These are phyloP conservation scores for Amphicarpaea edgeworthii DNA, from an alignment of 306 rosid species.

Conservation along the genomic window DNA sequence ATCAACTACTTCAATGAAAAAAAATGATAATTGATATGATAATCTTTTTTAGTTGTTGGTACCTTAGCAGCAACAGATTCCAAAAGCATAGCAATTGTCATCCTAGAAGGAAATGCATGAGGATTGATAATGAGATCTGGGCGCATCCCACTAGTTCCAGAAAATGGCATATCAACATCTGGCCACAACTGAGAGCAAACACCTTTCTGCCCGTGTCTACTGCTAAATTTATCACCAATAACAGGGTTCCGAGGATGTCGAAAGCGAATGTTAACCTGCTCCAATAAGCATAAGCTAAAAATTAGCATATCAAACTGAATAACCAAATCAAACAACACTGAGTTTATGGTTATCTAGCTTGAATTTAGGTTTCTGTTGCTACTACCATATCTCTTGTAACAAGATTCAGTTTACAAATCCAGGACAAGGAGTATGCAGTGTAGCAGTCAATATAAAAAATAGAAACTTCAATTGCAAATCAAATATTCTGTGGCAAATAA, in stretches of 20 bases:
- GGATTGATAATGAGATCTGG: slow-evolving; percentile 99
- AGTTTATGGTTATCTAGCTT: slow-evolving; percentile 1
- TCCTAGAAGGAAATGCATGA: slow-evolving; percentile 99
- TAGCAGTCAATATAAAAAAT: neutral
- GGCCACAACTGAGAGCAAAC: slow-evolving; percentile 99
- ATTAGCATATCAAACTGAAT: slow-evolving; percentile 23
- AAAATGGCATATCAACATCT: slow-evolving; percentile 98
- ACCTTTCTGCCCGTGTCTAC: slow-evolving; percentile 99
- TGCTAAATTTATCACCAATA: slow-evolving; percentile 98
- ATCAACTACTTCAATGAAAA: neutral
- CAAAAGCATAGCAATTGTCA: slow-evolving; percentile 99
- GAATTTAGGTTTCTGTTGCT: neutral
- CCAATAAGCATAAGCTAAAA: slow-evolving; percentile 26
- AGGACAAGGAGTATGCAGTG: slow-evolving; percentile 19
- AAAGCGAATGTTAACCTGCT: slow-evolving; percentile 87
- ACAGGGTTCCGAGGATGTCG: slow-evolving; percentile 95
- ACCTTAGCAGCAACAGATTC: slow-evolving; percentile 99
- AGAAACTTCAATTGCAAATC: neutral
- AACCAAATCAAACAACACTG: slow-evolving; percentile 1
- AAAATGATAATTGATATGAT: neutral
- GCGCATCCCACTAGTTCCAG: slow-evolving; percentile 92
- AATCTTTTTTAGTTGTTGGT: slow-evolving; percentile 15
- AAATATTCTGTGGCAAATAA: slow-evolving; percentile 11
- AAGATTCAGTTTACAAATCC: neutral
- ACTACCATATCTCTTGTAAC: neutral